Percentiles rank a stretch among this genome's conserved stretches.
phyloP scores from a whole-genome alignment of 805 yeast genomes.

The Ogataea ganodermae region DNA sequence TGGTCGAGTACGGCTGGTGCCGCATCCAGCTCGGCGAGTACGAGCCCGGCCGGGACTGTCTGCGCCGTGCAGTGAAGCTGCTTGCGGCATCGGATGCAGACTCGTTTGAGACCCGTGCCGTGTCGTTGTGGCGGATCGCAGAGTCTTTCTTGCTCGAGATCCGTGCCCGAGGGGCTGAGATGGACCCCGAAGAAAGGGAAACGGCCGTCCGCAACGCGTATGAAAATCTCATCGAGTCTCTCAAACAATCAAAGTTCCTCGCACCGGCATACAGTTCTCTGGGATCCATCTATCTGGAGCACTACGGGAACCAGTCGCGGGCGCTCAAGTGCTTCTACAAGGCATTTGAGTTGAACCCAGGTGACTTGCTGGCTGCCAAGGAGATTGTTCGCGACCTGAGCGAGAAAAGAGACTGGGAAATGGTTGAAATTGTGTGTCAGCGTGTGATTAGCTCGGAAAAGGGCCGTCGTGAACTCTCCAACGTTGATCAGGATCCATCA shows the following conservation, averaged over 20 bases:
- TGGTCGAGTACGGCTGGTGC: conserved; percentile 80
- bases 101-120: conserved; percentile 58
- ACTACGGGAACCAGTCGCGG: conserved; percentile 58
- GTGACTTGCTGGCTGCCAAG: conserved; percentile 74
- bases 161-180: conserved; percentile 12
- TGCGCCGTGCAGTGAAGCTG: conserved; percentile 47
- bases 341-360: conserved; percentile 84
- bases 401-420: conserved; percentile 72
- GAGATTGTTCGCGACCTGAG: conserved; percentile 73
- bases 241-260: conserved; percentile 61
- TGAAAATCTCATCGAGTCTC: conserved; percentile 56
- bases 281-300: conserved; percentile 68
- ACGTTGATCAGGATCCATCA: conserved; percentile 39
- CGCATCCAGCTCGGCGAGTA: conserved; percentile 53
- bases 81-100: conserved; percentile 51
- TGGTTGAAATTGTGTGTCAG: conserved; percentile 73
- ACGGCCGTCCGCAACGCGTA: conserved; percentile 50
- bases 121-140: conserved; percentile 72
- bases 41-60: conserved; percentile 51
- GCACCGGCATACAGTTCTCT: conserved; percentile 83
- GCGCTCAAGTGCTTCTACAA: conserved; percentile 86
- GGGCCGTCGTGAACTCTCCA: conserved; percentile 50
- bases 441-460: conserved; percentile 65
- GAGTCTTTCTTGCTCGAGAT: conserved; percentile 51
- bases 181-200: conserved; percentile 24